phyloP scores from a whole-genome alignment of 176 grass and related monocot species.

The Phyllostachys edulis region DNA sequence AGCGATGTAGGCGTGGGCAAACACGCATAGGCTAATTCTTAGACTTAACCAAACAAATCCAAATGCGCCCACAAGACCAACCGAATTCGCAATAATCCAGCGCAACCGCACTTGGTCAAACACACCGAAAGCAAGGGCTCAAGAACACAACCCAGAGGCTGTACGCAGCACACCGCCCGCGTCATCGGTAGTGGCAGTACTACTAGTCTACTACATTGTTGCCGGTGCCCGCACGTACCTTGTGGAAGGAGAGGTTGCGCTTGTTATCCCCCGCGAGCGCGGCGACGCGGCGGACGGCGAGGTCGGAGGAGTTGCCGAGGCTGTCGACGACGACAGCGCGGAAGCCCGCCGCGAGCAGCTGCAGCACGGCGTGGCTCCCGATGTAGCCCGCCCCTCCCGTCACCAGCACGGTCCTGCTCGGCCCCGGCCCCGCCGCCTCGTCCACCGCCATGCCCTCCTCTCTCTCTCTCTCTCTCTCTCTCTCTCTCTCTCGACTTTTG shows the following conservation, averaged over 20 bases:
- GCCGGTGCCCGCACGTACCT: slow-evolving; percentile 38
- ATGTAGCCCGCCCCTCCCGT: slow-evolving; percentile 94
- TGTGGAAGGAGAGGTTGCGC: slow-evolving; percentile 63
- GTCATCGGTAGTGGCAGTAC: neutral
- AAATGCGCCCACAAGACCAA: neutral
- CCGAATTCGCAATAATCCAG: neutral
- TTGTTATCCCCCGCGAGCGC: slow-evolving; percentile 56
- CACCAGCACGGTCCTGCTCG: slow-evolving; percentile 66
- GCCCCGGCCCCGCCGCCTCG: slow-evolving; percentile 9
- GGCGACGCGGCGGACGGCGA: slow-evolving; percentile 63
- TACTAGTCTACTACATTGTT: neutral
- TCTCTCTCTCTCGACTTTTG: neutral
- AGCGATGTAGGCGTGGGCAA: neutral
- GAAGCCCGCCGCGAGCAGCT: slow-evolving; percentile 68
- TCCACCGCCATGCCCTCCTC: slow-evolving; percentile 6
- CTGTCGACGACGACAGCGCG: slow-evolving; percentile 72
- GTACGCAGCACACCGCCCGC: too few relatives aligned
- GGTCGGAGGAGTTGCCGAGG: slow-evolving; percentile 78
- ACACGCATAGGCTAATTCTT: neutral
- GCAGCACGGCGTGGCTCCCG: slow-evolving; percentile 90
- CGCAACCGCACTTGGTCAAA: neutral
- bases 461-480: neutral
- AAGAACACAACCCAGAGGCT: too few relatives aligned
- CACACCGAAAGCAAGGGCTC: neutral
- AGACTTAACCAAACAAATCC: neutral